phyloP scores from a whole-genome alignment of 2,329 filamentous ascomycete species.

The Penicillium freii region DNA sequence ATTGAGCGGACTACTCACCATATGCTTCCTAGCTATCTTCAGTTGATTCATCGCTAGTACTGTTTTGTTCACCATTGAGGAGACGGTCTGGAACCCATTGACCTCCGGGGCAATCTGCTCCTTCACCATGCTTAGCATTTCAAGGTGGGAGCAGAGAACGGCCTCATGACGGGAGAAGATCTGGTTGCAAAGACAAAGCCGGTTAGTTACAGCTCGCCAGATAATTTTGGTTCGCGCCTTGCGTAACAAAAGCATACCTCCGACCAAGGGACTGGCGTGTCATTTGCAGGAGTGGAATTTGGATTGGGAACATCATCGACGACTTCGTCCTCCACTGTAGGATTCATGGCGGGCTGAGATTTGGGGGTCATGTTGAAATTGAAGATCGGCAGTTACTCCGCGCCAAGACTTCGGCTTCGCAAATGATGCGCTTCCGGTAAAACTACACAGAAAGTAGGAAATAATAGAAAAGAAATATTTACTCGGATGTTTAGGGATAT shows the following conservation, averaged over 20 bases:
- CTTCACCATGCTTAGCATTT: conserved; percentile 38
- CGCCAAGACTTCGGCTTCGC: conserved; percentile 18
- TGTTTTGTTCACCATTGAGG: conserved; percentile 41
- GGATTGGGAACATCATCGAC: not conserved
- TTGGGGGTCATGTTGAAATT: conserved; percentile 6
- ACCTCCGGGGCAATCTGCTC: conserved; percentile 28
- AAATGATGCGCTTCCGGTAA: conserved; percentile 7
- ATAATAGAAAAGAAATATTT: not conserved
- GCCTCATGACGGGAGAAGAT: conserved; percentile 43
- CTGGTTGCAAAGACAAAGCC: conserved; percentile 20
- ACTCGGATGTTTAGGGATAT: no score
- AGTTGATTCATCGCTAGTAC: conserved; percentile 40
- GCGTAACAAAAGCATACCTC: conserved; percentile 20
- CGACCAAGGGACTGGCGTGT: conserved; percentile 15
- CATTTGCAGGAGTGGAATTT: not conserved
- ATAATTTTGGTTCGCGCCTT: not conserved
- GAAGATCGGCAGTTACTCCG: conserved; percentile 24
- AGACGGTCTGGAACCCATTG: conserved; percentile 33
- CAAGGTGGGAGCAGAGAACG: conserved; percentile 40
- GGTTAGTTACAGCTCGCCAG: not conserved
- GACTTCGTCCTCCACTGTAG: not conserved
- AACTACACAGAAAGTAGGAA: not conserved
- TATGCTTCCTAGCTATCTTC: conserved; percentile 33
- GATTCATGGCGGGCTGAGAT: conserved; percentile 10
- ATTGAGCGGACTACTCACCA: conserved; percentile 30